Evolutionary conservation across 2,329 filamentous ascomycete genomes (phyloP), one percentile per base, ranked within the genome.

Genomic region (Penicillium griseofulvum): DNA sequence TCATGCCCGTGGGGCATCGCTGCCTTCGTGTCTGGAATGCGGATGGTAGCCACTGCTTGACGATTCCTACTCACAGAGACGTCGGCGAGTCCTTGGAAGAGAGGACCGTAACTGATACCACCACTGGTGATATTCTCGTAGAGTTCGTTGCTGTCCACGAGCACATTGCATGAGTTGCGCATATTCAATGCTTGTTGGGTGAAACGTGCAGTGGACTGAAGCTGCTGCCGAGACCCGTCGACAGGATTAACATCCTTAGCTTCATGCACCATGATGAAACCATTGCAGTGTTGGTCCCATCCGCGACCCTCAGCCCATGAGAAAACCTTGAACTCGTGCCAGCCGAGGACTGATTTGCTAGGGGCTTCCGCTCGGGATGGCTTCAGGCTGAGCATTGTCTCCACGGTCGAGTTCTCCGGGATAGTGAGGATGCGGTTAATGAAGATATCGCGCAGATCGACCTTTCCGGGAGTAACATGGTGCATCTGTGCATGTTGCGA

Each of bases 241-340:
- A 65, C 62, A 2, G 60, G 58, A 26, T 65, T 65, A 7, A 47
- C 28, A 5, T 60, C 60, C 22, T 63, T 61, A 1, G 47, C 42
- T 54, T 64, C 58, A n/a, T 62, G 45, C 1, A 62, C 60, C 55
- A 63, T 65, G 10, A 65, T 47, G 6, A 59, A 61, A 1, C 63
- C 63, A 33, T 54, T 58, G 26, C 62, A 64, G 45, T 65, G 63
- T n/a, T 64, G 60, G 24, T 65, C 63, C 63, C 63, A 65, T 6
- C 56, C 55, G 14, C 62, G 52, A 2, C 60, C 60, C 28, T 65
- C 61, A 0, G 60, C 55, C 63, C 63, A 65, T 14, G 63, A 65
- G 37, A 61, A 65, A 16, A 64, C 57, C 28, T 64, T 63, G 41
- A 65, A 65, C 58, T 65, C 63, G 43, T 65, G 60, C 63, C 63